Evolutionary conservation across 345 rosid species (phyloP), one percentile per base, ranked within the genome.

Genomic region (Tarenaya hassleriana): DNA sequence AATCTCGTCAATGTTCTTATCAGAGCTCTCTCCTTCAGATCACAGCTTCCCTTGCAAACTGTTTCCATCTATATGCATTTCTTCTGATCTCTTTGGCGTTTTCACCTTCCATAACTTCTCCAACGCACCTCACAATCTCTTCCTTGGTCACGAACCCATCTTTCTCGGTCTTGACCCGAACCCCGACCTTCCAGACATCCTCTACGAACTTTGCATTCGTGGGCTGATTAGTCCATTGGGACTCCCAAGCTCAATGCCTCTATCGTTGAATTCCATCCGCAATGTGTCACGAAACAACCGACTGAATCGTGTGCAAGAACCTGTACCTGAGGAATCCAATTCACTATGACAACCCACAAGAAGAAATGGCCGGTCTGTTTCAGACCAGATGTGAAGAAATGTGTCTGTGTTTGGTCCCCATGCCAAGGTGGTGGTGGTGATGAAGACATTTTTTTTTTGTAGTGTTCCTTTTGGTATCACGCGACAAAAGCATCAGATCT

Each of bases 261-360:
- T 0, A 56, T 31, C 3, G 62, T 61, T 1, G 71, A 66, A 60
- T 65, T 70, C 75, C 65, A 71, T 11, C 75, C 71, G 3, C 75
- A 71, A 41, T 66, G 72, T 5, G 72, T 71, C 50, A 71, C 0
- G 34, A 66, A 62, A 55, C 72, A 66, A 4, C 72, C 69, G 3
- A 42, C 18, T 10, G 75, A 45, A 8, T 8, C 19, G 19, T 71
- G 69, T 47, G 55, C 51, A n/a, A 73, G 56, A 17, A 73, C 71
- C 46, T 66, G 57, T 14, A 69, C 59, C 27, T 62, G 74, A 10
- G 61, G 48, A 31, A 71, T 56, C 77, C 77, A 73, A 8, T 18
- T 52, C 44, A 66, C 72, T 0, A 73, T 63, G 16, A 77, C 79
- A 12, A 74, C 75, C 79, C 75, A 74, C 29, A 77, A 43, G 70